These are phyloP conservation scores for Circinella minor DNA, from an alignment of 371 early-diverging fungal species.

Conservation along the genomic window DNA sequence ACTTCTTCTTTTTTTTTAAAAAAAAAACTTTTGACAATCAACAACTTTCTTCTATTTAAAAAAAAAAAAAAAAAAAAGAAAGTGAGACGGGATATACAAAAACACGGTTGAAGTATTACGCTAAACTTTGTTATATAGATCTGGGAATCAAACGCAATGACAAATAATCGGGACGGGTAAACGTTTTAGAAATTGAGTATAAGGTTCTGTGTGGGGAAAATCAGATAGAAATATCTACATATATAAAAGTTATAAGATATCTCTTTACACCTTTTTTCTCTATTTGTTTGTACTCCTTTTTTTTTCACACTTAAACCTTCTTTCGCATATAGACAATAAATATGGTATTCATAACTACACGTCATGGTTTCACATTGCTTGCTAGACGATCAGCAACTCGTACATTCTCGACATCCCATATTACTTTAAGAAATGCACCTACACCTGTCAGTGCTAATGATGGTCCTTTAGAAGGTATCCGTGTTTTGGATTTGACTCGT, in stretches of 20 bases:
- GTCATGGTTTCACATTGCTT: neutral
- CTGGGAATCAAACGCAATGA: neutral
- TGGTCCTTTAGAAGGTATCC: conserved; percentile 74
- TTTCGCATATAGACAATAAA: neutral
- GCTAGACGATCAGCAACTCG: conserved; percentile 5
- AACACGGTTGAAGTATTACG: too few species aligned
- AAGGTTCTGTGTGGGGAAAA: neutral
- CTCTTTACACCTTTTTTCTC: too few species aligned
- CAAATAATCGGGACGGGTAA: neutral
- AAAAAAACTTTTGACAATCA: too few species aligned
- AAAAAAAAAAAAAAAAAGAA: too few species aligned
- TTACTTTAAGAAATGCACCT: conserved; percentile 8
- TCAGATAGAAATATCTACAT: too few species aligned
- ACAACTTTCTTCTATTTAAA: too few species aligned
- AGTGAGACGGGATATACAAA: too few species aligned
- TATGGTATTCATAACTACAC: neutral
- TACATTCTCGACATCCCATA: conserved; percentile 14
- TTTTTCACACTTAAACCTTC: neutral
- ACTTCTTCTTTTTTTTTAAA: too few species aligned
- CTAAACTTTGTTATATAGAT: neutral
- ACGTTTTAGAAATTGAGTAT: neutral
- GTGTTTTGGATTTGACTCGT: conserved; percentile 84
- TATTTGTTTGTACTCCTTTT: neutral
- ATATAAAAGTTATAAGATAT: neutral
- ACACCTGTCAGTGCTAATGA: neutral